Evolutionary conservation across 2,329 filamentous ascomycete species (phyloP).

Genomic region (Epichloe brachyelytri): DNA sequence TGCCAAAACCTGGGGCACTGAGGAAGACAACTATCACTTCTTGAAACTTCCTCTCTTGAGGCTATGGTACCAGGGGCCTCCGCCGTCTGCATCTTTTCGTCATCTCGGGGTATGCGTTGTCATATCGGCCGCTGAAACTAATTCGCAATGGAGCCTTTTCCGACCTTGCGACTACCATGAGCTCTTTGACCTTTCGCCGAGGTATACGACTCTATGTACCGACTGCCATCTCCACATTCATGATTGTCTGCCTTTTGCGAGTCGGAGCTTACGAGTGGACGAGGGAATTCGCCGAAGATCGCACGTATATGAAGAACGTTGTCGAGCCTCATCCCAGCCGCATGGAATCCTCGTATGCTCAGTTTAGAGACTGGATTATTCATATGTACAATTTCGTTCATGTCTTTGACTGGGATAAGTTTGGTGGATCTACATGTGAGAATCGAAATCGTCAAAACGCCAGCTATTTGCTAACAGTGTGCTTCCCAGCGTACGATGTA

Average conservation of each 20-base stretch:
- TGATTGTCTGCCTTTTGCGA: conserved; percentile 30
- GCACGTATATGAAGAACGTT: conserved; percentile 32
- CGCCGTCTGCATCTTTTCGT: conserved; percentile 50
- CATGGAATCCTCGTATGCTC: conserved; percentile 23
- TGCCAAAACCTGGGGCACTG: conserved; percentile 35
- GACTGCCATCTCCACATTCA: conserved; percentile 35
- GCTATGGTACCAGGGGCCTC: conserved; percentile 40
- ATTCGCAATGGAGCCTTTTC: conserved; percentile 23
- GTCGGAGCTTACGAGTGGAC: conserved; percentile 36
- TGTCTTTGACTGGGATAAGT: conserved; percentile 36
- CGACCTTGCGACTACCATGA: conserved; percentile 31
- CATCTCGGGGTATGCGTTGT: conserved; percentile 48
- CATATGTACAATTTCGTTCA: conserved; percentile 38
- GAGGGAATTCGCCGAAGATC: conserved; percentile 30
- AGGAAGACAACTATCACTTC: conserved; percentile 29
- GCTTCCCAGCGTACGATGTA: conserved; percentile 32
- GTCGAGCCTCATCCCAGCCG: conserved; percentile 33
- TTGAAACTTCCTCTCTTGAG: conserved; percentile 41
- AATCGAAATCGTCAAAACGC: background rate
- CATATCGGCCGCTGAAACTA: conserved; percentile 37
- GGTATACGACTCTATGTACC: conserved; percentile 39
- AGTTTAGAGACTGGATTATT: conserved; percentile 32
- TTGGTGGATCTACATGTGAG: conserved; percentile 32
- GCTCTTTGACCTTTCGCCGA: conserved; percentile 38
- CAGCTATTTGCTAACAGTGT: conserved; percentile 9